Evolutionary conservation across 805 yeast species (phyloP).

Genomic region (Isabelozyma gotoi): DNA sequence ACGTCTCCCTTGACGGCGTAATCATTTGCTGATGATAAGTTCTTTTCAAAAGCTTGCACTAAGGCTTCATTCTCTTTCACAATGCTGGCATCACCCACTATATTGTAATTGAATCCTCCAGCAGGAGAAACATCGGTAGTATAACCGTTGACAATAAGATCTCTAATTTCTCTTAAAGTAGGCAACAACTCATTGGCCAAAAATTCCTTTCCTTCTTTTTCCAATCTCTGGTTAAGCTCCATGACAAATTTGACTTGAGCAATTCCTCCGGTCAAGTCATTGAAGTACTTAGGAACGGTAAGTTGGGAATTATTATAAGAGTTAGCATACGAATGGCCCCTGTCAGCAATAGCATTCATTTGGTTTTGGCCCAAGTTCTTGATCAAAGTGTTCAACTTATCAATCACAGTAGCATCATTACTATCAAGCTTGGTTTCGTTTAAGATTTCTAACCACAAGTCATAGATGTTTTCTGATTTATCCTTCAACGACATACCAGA

Average conservation of each 20-base stretch:
- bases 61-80: conserved; percentile 34
- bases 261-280: conserved; percentile 71
- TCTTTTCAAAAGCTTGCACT: conserved; percentile 32
- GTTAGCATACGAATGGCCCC: conserved; percentile 85
- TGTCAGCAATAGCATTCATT: conserved; percentile 74
- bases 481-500: conserved; percentile 70
- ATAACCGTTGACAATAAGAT: conserved; percentile 38
- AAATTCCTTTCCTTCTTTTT: conserved; percentile 33
- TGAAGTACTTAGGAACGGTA: conserved; percentile 57
- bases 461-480: conserved; percentile 59
- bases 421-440: conserved; percentile 65
- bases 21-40: conserved; percentile 3
- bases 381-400: conserved; percentile 71
- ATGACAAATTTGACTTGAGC: conserved; percentile 71
- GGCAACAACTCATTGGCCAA: conserved; percentile 57
- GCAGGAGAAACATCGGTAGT: conserved; percentile 4
- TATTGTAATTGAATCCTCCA: conserved; percentile 44
- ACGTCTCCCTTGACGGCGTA: conserved; percentile 8
- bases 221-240: conserved; percentile 53
- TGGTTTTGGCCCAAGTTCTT: conserved; percentile 76
- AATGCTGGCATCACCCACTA: conserved; percentile 57
- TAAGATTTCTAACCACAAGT: conserved; percentile 69
- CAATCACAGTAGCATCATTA: conserved; percentile 37
- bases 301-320: conserved; percentile 63
- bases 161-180: conserved; percentile 53